Evolutionary conservation across 2,329 filamentous ascomycete genomes (phyloP), one percentile per base, ranked within the genome.

Genomic region (Dactylellina drechsleri): DNA sequence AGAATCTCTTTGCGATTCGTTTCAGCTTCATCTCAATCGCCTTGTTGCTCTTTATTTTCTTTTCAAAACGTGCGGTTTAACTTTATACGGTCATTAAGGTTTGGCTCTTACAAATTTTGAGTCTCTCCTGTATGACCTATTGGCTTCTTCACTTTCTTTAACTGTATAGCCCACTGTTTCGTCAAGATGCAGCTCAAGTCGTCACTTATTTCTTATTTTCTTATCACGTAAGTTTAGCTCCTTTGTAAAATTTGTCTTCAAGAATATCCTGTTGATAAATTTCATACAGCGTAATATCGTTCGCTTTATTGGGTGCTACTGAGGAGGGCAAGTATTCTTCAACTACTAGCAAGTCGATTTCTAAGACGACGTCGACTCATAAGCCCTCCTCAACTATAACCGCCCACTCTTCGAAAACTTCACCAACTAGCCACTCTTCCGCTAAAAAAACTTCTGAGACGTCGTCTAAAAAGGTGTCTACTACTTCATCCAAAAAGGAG

Each of bases 131-230:
- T 36, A 36, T 36, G 31, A 8, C 31, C 2, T 36, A 36, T 36
- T 47, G 16, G 13, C 43, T 47, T 47, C 43, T 12, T 47, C 43
- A 47, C 43, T 26, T 16, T 40, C 31, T 43, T 23, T 54, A 54
- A 43, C n/a, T 45, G 18, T 3, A 43, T 36, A 23, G 4, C 1
- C 43, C 13, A 26, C 18, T 36, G 16, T 4, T 18, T 26, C 2
- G 10, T 18, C 54, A 58, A 58, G 31, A 58, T 58, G 54, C 54
- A 58, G 40, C 15, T 58, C 10, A 58, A 45, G 23, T 16, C 43
- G 15, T 18, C 36, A 13, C 15, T 58, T 8, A n/a, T 58, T 45
- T 20, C 18, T 26, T 58, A 58, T 16, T 45, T 58, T 7, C 40
- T 58, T 23, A 36, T 36, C 31, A 10, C 31, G 31, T 18, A 15